These are phyloP conservation scores for Magnusiomyces starmeri DNA, from an alignment of 1,139 yeast genomes.

Conservation along the genomic window DNA sequence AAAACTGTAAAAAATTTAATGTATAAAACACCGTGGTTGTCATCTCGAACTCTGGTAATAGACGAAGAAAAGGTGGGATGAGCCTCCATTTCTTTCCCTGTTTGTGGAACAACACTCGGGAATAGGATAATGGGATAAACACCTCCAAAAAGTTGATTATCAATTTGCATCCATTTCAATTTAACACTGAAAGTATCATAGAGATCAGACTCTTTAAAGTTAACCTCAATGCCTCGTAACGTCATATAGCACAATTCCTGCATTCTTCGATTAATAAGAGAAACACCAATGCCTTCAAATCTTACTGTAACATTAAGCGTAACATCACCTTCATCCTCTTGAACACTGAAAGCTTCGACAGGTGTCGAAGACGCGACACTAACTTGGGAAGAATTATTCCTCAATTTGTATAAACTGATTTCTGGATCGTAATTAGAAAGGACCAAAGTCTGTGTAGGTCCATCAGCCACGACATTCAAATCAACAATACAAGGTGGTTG, in stretches of 20 bases:
- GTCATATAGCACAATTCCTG: slow-evolving; percentile 82
- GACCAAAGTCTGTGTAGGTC: slow-evolving; percentile 84
- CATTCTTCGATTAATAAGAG: slow-evolving; percentile 61
- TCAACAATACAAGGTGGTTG: slow-evolving; percentile 53
- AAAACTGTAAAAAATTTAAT: slow-evolving; percentile 86
- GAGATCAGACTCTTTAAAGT: slow-evolving; percentile 76
- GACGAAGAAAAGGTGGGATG: slow-evolving; percentile 91
- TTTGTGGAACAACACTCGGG: slow-evolving; percentile 85
- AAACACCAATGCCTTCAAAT: slow-evolving; percentile 85
- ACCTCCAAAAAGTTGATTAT: slow-evolving; percentile 85
- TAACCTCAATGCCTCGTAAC: slow-evolving; percentile 68
- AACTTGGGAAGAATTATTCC: slow-evolving; percentile 15
- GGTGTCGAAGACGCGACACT: slow-evolving; percentile 10
- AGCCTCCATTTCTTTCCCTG: slow-evolving; percentile 71
- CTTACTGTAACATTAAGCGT: slow-evolving; percentile 42
- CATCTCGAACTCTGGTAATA: slow-evolving; percentile 76
- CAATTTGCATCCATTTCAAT: slow-evolving; percentile 90
- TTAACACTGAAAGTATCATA: slow-evolving; percentile 76
- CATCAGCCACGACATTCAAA: slow-evolving; percentile 91
- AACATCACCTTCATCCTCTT: slow-evolving; percentile 59
- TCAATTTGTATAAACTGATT: slow-evolving; percentile 58
- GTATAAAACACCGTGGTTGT: slow-evolving; percentile 80
- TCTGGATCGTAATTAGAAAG: slow-evolving; percentile 77
- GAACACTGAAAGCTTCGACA: slow-evolving; percentile 38
- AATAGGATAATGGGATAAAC: slow-evolving; percentile 83